Evolutionary conservation across 169 alveolate genomes (phyloP), one percentile per base, ranked within the genome.

Genomic region (Plasmodium sp.): DNA sequence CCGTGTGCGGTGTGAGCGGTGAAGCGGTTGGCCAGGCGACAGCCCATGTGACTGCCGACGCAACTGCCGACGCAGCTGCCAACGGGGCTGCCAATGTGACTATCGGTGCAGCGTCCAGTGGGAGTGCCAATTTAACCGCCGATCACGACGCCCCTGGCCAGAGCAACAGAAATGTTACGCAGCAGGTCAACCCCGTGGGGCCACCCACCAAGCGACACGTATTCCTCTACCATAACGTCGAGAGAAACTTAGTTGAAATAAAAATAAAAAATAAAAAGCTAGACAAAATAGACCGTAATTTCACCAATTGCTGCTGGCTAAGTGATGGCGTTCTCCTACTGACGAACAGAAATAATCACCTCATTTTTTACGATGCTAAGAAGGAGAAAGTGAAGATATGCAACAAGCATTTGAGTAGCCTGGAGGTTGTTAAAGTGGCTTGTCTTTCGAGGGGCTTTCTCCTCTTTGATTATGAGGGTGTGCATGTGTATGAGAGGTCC

Each of bases 291-390:
- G 83, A 80, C 31, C 82, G 83, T n/a, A 41, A 62, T 74, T 90
- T 58, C 56, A 90, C 79, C 10, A 71, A 81, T 67, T 79, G 94
- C 39, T 90, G 92, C 31, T 90, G 94, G 94, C 51, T 90, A 67
- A 72, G 83, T 74, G 94, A 90, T 43, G 94, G 94, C 31, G 54
- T 81, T 62, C 56, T 90, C 22, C 34, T 90, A 22, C 80, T 90
- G 16, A 81, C 83, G 54, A 90, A 90, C 83, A 90, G 62, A 67
- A 81, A 27, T 41, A 90, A 90, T 81, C 36, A 90, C 54, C 51
- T 90, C 81, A 81, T 90, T 14, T 90, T 90, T 81, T 90, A 90
- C 83, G 91, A 90, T 90, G 67, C 71, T 67, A 90, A 90, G 74
- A 90, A 90, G 73, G 91, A 90, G 54, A 62, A 80, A 41, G 74